Base-by-base conservation (phyloP, 1,139 yeast species). In the Yamadazyma friedrichii region DNA sequence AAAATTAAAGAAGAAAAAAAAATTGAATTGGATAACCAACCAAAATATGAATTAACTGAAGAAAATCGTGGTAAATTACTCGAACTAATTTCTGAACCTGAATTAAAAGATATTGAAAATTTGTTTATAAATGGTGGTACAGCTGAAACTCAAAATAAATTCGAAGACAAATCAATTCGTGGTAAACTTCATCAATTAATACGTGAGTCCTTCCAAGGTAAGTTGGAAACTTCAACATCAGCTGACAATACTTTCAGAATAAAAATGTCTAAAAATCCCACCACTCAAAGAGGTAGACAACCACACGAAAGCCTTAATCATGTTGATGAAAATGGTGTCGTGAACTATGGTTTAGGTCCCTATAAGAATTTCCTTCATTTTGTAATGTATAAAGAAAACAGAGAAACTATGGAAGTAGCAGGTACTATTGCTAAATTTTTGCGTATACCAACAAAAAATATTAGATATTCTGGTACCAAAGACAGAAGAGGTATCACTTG, bases 391-490 rank as follows among this genome's bases (percentile, higher is more conserved):
- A 93, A 93, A 61, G 97, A 93, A 58, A 94, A 94, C 64, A 86
- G 93, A 59, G 99, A 93, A 55, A 91, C 99, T 1, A 89, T 93
- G 97, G 98, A 93, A 62, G 91, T 88, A 8, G 94, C 95, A 1
- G 76, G 82, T 24, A 66, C 85, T 28, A 68, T 93, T 36, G 70
- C 93, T 31, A 85, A 84, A 56, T 76, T 87, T 49, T 69, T 93
- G 51, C 76, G 91, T 47, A 65, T 86, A 13, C 93, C 91, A 13
- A 72, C 84, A 6, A 85, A 83, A 51, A 61, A 70, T 29, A 74
- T 93, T 31, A 74, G 86, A 41, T 89, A 83, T 61, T 95, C 98
- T 0, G 99, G 99, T 15, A 94, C 98, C 4, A 93, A 93, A 56
- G 99, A 93, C 61, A 80, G 98, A 55, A 80, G 99, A 57, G 99